A percentile compares a stretch with the other conserved stretches of the same genome.
Conservation (phyloP, 495 filamentous ascomycete genomes). For the Penicillium maclennaniae region DNA sequence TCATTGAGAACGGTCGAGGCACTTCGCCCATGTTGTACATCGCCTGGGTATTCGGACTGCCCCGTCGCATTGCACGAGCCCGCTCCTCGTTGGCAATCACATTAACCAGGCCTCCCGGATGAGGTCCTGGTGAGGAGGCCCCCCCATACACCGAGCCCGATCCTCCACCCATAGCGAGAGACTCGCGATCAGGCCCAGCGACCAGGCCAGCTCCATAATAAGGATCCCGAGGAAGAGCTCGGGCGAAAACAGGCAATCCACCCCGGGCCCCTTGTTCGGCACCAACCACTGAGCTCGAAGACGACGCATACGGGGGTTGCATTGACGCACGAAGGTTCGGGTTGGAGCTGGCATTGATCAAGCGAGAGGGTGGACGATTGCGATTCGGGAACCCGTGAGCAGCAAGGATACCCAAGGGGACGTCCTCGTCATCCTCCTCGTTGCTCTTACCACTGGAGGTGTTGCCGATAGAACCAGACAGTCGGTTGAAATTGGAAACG, state of each 20-base stretch:
- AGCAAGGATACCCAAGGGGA: conserved; percentile 82
- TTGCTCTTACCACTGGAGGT: conserved; percentile 45
- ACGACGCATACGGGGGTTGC: conserved; percentile 31
- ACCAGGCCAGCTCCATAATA: conserved; percentile 82
- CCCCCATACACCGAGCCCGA: conserved; percentile 56
- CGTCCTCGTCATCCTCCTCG: conserved; percentile 79
- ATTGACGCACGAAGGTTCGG: conserved; percentile 46
- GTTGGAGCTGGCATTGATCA: conserved; percentile 60
- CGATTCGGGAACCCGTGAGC: conserved; percentile 91
- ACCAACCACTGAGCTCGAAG: conserved; percentile 41
- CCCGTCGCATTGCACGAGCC: conserved; percentile 68
- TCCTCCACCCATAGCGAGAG: conserved; percentile 62
- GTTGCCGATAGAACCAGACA: conserved; percentile 33
- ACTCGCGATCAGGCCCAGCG: conserved; percentile 70
- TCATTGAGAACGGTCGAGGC: conserved; percentile 48
- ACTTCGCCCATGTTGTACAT: conserved; percentile 38
- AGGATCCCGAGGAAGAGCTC: conserved; percentile 82
- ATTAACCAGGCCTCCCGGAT: conserved; percentile 76
- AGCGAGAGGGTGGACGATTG: conserved; percentile 70
- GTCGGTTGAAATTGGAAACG: conserved; percentile 40
- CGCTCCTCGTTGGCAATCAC: conserved; percentile 86
- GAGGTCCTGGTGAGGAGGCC: conserved; percentile 32
- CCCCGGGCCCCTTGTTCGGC: conserved; percentile 40
- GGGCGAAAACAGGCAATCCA: conserved; percentile 77
- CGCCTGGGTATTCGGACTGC: conserved; percentile 65